phyloP scores from a whole-genome alignment of 2,329 filamentous ascomycete genomes.

The Aureobasidium namibiae region DNA sequence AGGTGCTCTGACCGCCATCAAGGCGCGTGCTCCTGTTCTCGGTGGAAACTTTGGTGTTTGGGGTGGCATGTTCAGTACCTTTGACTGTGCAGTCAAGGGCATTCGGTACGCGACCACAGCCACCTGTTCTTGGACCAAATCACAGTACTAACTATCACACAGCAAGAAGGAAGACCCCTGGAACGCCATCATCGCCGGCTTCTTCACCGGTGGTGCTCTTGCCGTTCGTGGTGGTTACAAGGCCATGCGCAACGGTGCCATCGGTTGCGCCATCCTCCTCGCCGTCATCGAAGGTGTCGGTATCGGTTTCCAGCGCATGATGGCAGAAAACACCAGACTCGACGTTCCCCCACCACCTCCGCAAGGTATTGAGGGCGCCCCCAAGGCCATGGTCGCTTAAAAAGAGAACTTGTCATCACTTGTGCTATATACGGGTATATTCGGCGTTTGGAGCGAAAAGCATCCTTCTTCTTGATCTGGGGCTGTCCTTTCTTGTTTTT shows the following conservation, averaged over 20 bases:
- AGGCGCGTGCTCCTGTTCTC: conserved; percentile 89
- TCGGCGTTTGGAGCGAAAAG: conserved; percentile 12
- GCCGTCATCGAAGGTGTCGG: conserved; percentile 97
- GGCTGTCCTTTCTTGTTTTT: neutral
- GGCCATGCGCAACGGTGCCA: conserved; percentile 89
- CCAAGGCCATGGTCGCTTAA: conserved; percentile 14
- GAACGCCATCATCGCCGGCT: conserved; percentile 95
- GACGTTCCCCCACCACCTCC: conserved; percentile 47
- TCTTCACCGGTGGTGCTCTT: conserved; percentile 88
- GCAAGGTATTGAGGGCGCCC: conserved; percentile 10
- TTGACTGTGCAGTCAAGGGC: conserved; percentile 94
- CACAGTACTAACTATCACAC: conserved; percentile 8
- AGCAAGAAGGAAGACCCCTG: conserved; percentile 92
- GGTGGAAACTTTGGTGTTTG: conserved; percentile 98
- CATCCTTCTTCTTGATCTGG: neutral
- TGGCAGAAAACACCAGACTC: conserved; percentile 79
- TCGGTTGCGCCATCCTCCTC: conserved; percentile 87
- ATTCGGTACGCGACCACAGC: conserved; percentile 27
- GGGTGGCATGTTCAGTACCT: conserved; percentile 92
- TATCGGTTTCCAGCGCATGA: conserved; percentile 90
- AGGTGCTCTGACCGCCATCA: conserved; percentile 90
- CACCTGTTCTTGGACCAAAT: neutral
- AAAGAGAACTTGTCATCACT: neutral
- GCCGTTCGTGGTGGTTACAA: conserved; percentile 87
- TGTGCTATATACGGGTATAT: conserved; percentile 1